A percentile compares a stretch with the other conserved stretches of the same genome.
Evolutionary conservation across 257 asterid genomes (phyloP).

Genomic region (Primulina huaijiensis): DNA sequence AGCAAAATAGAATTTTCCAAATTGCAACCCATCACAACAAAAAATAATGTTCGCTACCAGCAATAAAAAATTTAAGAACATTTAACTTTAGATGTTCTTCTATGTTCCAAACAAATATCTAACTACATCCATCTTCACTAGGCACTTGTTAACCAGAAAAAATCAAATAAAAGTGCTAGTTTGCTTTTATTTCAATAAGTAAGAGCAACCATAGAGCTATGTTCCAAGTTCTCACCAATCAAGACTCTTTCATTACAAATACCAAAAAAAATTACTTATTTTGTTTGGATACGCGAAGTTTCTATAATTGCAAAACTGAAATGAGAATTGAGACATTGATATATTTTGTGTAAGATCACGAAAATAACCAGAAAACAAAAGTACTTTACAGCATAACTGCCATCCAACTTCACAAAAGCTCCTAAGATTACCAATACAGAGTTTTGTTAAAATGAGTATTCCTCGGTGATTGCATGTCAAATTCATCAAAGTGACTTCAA

Average conservation of each 20-base stretch:
- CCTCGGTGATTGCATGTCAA: conserved; percentile 11
- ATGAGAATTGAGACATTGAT: background rate
- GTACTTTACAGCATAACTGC: background rate
- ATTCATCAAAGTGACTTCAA: background rate
- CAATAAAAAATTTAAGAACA: background rate
- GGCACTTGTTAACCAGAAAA: background rate
- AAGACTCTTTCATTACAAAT: background rate
- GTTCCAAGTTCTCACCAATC: conserved; percentile 3
- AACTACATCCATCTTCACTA: background rate
- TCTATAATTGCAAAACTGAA: background rate
- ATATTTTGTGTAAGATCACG: background rate
- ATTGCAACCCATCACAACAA: background rate
- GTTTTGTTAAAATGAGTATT: background rate
- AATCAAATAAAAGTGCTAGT: conserved; percentile 1
- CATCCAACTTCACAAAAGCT: background rate
- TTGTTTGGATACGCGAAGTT: background rate
- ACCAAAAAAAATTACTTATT: background rate
- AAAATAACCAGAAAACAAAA: background rate
- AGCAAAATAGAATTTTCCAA: conserved; percentile 1
- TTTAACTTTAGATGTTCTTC: background rate
- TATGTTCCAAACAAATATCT: conserved; percentile 4
- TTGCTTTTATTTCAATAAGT: background rate
- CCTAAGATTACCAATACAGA: background rate
- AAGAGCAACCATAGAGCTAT: background rate
- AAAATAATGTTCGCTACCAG: background rate